These are phyloP conservation scores for Sugiyamaella novakii DNA, from an alignment of 1,139 yeast species.

Conservation along the genomic window DNA sequence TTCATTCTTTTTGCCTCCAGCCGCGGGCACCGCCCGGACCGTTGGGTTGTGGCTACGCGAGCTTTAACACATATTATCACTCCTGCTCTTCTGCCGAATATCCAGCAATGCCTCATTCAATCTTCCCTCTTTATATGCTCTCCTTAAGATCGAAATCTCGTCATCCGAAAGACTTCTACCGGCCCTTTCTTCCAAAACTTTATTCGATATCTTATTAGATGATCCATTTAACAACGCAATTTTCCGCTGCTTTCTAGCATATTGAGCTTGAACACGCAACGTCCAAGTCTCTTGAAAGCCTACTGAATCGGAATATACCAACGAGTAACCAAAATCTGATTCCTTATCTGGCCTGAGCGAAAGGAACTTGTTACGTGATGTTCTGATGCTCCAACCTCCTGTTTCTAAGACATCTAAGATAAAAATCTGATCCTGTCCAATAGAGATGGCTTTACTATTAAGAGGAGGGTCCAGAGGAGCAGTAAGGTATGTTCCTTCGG, in stretches of 20 bases:
- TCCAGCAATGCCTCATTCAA: slow-evolving; percentile 49
- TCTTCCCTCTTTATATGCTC: slow-evolving; percentile 45
- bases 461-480: slow-evolving; percentile 31
- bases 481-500: slow-evolving; percentile 42
- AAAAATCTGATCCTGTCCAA: slow-evolving; percentile 45
- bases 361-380: slow-evolving; percentile 28
- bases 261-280: slow-evolving; percentile 31
- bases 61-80: slow-evolving; percentile 44
- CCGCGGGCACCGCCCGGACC: neutral
- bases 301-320: slow-evolving; percentile 13
- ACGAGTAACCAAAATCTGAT: slow-evolving; percentile 10
- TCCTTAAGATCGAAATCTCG: slow-evolving; percentile 38
- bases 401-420: slow-evolving; percentile 30
- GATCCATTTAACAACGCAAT: slow-evolving; percentile 27
- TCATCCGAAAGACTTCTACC: slow-evolving; percentile 42
- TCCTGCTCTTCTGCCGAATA: slow-evolving; percentile 41
- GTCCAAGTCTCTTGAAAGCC: slow-evolving; percentile 26
- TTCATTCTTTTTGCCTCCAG: neutral
- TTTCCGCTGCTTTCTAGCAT: slow-evolving; percentile 24
- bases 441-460: slow-evolving; percentile 43
- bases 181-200: slow-evolving; percentile 35
- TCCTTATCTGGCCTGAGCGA: slow-evolving; percentile 22
- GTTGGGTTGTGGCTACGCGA: neutral
- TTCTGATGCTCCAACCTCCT: slow-evolving; percentile 32
- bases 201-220: slow-evolving; percentile 31